These are phyloP conservation scores for Suillus subalutaceus DNA, from an alignment of 768 basidiomycete genomes.

Conservation along the genomic window DNA sequence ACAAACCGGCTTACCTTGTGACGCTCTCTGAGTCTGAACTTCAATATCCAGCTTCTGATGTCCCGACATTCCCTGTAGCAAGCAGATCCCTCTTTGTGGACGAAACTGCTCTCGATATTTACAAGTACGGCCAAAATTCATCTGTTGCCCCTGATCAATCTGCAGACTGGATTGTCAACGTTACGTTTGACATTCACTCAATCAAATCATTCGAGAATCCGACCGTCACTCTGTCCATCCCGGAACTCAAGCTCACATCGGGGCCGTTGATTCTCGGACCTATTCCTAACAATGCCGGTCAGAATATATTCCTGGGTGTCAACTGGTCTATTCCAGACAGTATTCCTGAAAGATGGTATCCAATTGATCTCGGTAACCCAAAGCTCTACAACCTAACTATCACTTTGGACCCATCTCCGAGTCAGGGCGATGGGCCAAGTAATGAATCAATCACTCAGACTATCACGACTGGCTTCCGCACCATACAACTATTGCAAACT, in stretches of 20 bases:
- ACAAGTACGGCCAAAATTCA: constrained; percentile 52
- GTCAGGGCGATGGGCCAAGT: constrained; percentile 12
- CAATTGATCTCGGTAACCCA: constrained; percentile 57
- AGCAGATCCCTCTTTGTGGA: constrained; percentile 46
- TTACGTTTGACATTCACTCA: constrained; percentile 53
- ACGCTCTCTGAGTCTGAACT: constrained; percentile 35
- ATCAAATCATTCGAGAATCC: constrained; percentile 37
- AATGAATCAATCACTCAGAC: constrained; percentile 38
- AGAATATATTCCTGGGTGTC: constrained; percentile 44
- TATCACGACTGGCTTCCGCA: constrained; percentile 60
- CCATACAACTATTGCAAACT: constrained; percentile 53
- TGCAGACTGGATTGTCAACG: constrained; percentile 59
- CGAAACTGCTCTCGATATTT: constrained; percentile 57
- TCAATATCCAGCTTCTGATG: constrained; percentile 25
- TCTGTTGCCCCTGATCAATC: constrained; percentile 46
- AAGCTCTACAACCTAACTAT: constrained; percentile 56
- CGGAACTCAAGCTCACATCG: constrained; percentile 48
- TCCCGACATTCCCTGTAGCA: constrained; percentile 25
- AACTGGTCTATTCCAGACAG: constrained; percentile 49
- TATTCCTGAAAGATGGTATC: constrained; percentile 55
- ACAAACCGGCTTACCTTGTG: constrained; percentile 57
- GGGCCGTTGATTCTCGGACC: constrained; percentile 25
- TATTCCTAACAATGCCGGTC: constrained; percentile 25
- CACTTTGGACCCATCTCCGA: constrained; percentile 34
- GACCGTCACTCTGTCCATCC: constrained; percentile 45